Conservation (phyloP, 2,329 filamentous ascomycete genomes). For the Cercospora beticola region DNA sequence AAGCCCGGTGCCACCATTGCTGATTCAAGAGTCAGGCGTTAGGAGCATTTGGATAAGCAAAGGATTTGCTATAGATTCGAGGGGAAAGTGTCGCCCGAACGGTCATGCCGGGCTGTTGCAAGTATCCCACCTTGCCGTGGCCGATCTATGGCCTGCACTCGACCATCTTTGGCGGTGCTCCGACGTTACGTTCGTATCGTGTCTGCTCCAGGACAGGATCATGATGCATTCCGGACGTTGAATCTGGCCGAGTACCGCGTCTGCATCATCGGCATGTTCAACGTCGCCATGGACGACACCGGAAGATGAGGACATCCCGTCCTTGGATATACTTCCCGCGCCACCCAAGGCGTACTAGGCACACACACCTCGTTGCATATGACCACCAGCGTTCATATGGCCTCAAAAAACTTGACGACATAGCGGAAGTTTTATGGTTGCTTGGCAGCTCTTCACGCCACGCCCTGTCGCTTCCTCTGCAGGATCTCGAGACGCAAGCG, state of each 20-base stretch:
- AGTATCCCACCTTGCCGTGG: not conserved
- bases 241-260: not conserved
- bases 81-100: not conserved
- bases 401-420: not conserved
- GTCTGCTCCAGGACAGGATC: not conserved
- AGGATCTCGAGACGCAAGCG: constrained; percentile 66
- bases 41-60: not conserved
- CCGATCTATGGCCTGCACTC: not conserved
- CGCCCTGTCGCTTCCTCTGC: constrained; percentile 56
- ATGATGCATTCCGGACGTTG: not conserved
- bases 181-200: not conserved
- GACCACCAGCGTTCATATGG: not conserved
- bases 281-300: not conserved
- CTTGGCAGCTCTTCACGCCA: constrained; percentile 18
- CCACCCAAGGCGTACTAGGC: not conserved
- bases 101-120: not conserved
- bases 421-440: not conserved
- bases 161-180: not conserved
- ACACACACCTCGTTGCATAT: not conserved
- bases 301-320: not conserved
- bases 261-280: not conserved
- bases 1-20: not conserved
- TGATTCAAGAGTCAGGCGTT: not conserved
- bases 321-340: not conserved
- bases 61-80: not conserved